Evolutionary conservation across 306 rosid species (phyloP), one percentile per base, ranked within the genome.

Genomic region (Lablab purpureus): DNA sequence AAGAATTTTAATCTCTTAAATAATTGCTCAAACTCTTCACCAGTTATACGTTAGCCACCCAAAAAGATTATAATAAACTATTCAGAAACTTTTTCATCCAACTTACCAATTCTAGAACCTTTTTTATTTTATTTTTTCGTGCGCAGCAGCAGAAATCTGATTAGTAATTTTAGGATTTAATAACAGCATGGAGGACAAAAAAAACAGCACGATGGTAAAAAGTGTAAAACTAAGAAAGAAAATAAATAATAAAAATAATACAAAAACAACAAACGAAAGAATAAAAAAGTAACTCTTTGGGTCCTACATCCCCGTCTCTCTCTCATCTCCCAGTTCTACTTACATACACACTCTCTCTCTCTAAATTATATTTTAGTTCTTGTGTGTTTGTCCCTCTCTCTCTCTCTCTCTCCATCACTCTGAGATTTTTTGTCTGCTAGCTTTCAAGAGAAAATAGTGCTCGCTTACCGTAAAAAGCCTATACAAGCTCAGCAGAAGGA

Each of bases 341-440:
- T 19, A 22, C 40, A 6, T 1, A 3, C 36, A 34, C 30, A 25
- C 18, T 69, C 74, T 77, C 85, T 77, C 85, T 76, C 67, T 68
- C 77, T 60, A 59, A 10, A 54, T 59, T 59, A 28, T 30, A 30
- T 6, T 21, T 13, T 17, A 9, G 64, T 59, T 14, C 21, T 59
- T 14, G 40, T 59, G 21, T 11, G 41, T 59, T 14, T 27, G 10
- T 58, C 65, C 11, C 64, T 59, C 71, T 47, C 22, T n/a, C 62
- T 79, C 81, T 69, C 85, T 75, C 67, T 67, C 77, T 59, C 63
- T 60, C 63, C 28, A 4, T n/a, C 63, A 62, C 81, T 69, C 84
- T 56, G 54, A 34, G 78, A 63, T 30, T 6, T 27, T 80, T 84
- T 84, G 87, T 84, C 80, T 75, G 58, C 17, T 84, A 75, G 76